Evolutionary conservation across 2,329 filamentous ascomycete genomes (phyloP).

Genomic region (Aspergillus pseudoviridinutans): DNA sequence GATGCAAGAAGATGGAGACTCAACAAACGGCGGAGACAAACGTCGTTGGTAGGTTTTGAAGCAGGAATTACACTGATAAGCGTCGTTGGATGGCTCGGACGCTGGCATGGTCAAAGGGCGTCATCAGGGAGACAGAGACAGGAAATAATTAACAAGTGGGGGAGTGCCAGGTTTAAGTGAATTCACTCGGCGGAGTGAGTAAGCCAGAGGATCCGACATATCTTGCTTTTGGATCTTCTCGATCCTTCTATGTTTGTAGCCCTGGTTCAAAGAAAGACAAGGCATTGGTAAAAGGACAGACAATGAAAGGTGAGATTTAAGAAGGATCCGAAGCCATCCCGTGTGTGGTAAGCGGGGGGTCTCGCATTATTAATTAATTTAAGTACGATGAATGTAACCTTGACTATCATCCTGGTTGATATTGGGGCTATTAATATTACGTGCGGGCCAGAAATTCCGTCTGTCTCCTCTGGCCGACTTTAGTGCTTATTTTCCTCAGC

Average conservation of each 20-base stretch:
- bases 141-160: conserved; percentile 1
- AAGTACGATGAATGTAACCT: too few relatives aligned
- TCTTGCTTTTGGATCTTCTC: background rate
- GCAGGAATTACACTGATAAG: conserved; percentile 9
- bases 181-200: background rate
- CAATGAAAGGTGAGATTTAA: too few relatives aligned
- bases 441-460: too few relatives aligned
- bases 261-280: background rate
- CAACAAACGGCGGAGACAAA: background rate
- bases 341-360: background rate
- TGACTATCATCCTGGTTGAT: too few relatives aligned
- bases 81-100: conserved; percentile 1
- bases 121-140: conserved; percentile 13
- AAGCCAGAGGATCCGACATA: too few relatives aligned
- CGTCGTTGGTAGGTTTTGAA: conserved; percentile 16
- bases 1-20: background rate
- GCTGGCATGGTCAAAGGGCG: conserved; percentile 3
- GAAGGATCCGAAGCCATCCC: background rate
- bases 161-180: background rate
- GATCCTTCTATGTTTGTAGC: background rate
- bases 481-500: too few relatives aligned
- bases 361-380: background rate
- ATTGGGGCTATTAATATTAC: too few relatives aligned
- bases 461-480: too few relatives aligned
- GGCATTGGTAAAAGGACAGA: background rate